Percentiles rank a stretch among this genome's conserved stretches.
These are phyloP conservation scores for Hypoxylon lienhwacheense DNA, from an alignment of 495 filamentous ascomycete species.

Conservation along the genomic window DNA sequence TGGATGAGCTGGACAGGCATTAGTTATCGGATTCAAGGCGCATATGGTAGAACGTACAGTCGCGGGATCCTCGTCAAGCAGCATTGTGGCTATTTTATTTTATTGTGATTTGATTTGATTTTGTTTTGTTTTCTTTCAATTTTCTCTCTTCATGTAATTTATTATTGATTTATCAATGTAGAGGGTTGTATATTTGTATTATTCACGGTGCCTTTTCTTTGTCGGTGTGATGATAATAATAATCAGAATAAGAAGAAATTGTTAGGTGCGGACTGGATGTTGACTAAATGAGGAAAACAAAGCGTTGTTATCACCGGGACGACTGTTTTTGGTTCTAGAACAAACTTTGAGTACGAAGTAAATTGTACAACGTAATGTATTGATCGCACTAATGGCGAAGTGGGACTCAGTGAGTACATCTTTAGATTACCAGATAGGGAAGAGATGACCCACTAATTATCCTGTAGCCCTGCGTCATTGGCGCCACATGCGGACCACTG, in stretches of 20 bases:
- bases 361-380: background rate
- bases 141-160: too few species aligned
- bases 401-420: background rate
- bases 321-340: conserved; percentile 8
- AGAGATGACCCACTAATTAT: background rate
- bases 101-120: background rate
- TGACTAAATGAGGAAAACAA: conserved; percentile 23
- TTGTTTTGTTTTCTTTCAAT: too few species aligned
- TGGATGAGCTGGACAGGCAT: conserved; percentile 70
- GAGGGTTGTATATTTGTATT: too few species aligned
- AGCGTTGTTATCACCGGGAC: conserved; percentile 27
- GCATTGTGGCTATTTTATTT: conserved; percentile 72
- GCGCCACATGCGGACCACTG: conserved; percentile 46
- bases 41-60: conserved; percentile 56
- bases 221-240: too few species aligned
- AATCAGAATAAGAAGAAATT: too few species aligned
- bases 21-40: conserved; percentile 25
- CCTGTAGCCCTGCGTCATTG: conserved; percentile 46
- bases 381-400: too few species aligned
- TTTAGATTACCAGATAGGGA: background rate
- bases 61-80: conserved; percentile 94
- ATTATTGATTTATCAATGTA: too few species aligned
- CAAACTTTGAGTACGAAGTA: background rate
- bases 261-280: background rate
- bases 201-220: background rate